Evolutionary conservation across 768 basidiomycete genomes (phyloP), one percentile per base, ranked within the genome.

Genomic region (Suillus subaureus): DNA sequence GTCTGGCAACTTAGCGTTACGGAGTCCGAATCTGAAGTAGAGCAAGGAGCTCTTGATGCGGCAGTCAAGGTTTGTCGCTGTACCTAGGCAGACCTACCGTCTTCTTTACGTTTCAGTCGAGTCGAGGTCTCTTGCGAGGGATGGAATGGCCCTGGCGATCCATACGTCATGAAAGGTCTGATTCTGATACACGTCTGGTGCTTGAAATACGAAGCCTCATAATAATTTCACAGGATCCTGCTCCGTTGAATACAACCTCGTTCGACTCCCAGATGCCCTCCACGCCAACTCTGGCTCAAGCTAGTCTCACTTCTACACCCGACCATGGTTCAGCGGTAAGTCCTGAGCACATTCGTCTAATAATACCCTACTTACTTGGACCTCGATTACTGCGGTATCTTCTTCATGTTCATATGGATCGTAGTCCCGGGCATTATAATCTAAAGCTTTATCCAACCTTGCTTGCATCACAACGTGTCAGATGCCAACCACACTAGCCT

Each of bases 91-190:
- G 96, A 98, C 73, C 81, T 98, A 8, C 96, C 96, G 11, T 88
- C 89, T 57, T 80, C 87, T 11, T 75, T 97, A 62, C 85, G 95
- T 21, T 91, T 98, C 64, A 96, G 96, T 18, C 85, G 87, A 68
- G 89, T 97, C 0, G 87, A 92, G 69, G 88, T 98, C 1, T 89
- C 88, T 21, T 98, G 96, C 71, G 96, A 98, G 80, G 96, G 96
- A 28, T 98, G 92, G 91, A 87, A 84, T 45, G 79, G 83, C 39
- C 86, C 93, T 5, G 94, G 93, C 0, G 96, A 98, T 78, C 83
- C 87, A 2, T 87, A 89, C 75, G 92, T 98, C 16, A 76, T 97
- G 67, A 93, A 94, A 82, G 95, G 96, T 91, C 40, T 78, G 68
- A 68, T 47, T 51, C 52, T 28, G 43, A 45, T 31, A 61, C 33